Evolutionary conservation across 2,329 filamentous ascomycete species (phyloP).

Genomic region (Colletotrichum lentis): DNA sequence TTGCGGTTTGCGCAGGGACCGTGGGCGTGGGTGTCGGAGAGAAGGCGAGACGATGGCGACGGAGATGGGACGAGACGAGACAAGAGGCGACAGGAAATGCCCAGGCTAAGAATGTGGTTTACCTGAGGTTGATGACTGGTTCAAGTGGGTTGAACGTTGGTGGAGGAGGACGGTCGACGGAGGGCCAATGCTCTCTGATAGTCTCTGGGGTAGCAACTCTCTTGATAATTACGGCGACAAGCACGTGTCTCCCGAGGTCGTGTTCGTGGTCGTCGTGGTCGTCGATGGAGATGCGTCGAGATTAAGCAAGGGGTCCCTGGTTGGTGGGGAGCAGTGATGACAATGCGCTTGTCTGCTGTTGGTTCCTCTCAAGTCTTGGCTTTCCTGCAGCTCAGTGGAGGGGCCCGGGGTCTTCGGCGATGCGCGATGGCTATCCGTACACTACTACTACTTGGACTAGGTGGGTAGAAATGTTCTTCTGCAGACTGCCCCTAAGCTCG

Average conservation of each 20-base stretch:
- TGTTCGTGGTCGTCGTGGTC: no score
- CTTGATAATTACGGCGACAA: not conserved
- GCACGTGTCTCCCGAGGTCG: not conserved
- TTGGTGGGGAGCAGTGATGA: slow-evolving; percentile 5
- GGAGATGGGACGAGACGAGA: slow-evolving; percentile 33
- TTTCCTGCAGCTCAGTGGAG: slow-evolving; percentile 10
- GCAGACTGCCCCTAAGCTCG: slow-evolving; percentile 7
- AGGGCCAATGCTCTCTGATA: no score
- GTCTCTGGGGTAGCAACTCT: not conserved
- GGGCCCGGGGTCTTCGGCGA: no score
- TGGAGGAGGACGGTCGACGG: not conserved
- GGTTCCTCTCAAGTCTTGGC: slow-evolving; percentile 9
- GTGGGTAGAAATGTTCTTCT: not conserved
- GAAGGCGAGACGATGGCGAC: slow-evolving; percentile 28
- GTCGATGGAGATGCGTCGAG: not conserved
- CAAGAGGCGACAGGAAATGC: slow-evolving; percentile 19
- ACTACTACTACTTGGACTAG: not conserved
- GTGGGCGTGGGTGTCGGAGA: slow-evolving; percentile 17
- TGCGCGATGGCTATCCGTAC: no score
- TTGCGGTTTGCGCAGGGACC: slow-evolving; percentile 24
- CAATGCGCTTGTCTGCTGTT: slow-evolving; percentile 16
- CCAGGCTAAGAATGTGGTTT: not conserved
- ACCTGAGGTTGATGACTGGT: not conserved
- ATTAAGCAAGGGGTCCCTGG: not conserved
- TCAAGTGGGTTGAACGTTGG: not conserved